A percentile compares a stretch with the other conserved stretches of the same genome.
These are phyloP conservation scores for Mortierella sp. DNA, from an alignment of 371 early-diverging fungal species.

Conservation along the genomic window DNA sequence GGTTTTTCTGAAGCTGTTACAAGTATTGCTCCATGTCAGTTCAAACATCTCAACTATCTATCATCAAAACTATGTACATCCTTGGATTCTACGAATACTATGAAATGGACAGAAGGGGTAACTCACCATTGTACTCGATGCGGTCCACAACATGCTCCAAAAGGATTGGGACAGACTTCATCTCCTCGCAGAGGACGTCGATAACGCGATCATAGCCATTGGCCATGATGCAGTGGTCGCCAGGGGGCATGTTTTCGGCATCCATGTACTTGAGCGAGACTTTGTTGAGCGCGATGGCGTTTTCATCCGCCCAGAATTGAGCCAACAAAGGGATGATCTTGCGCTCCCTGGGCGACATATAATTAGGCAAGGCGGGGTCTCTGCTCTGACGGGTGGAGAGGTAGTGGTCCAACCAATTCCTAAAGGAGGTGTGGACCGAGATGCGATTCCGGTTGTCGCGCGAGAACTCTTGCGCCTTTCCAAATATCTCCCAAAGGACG, in stretches of 20 bases:
- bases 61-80: not conserved
- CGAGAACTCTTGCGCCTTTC: constrained; percentile 33
- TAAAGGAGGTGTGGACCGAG: constrained; percentile 38
- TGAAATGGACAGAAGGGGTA: not conserved
- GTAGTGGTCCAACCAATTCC: constrained; percentile 42
- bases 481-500: constrained; percentile 51
- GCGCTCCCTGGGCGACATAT: constrained; percentile 46
- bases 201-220: constrained; percentile 52
- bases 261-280: constrained; percentile 60
- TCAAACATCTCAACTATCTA: constrained; percentile 20
- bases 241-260: constrained; percentile 51
- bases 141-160: constrained; percentile 51
- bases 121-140: constrained; percentile 59
- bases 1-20: constrained; percentile 41
- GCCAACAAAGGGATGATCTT: constrained; percentile 38
- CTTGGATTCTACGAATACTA: constrained; percentile 14
- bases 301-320: constrained; percentile 56
- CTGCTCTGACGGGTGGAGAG: constrained; percentile 40
- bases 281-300: constrained; percentile 50
- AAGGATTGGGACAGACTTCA: constrained; percentile 40
- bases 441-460: constrained; percentile 42
- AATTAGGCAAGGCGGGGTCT: constrained; percentile 28
- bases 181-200: constrained; percentile 39
- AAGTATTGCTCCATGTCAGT: constrained; percentile 51
- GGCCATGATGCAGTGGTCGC: constrained; percentile 58